These are phyloP conservation scores for Ganoderma boninense DNA, from an alignment of 1,284 basidiomycete species.

Conservation along the genomic window DNA sequence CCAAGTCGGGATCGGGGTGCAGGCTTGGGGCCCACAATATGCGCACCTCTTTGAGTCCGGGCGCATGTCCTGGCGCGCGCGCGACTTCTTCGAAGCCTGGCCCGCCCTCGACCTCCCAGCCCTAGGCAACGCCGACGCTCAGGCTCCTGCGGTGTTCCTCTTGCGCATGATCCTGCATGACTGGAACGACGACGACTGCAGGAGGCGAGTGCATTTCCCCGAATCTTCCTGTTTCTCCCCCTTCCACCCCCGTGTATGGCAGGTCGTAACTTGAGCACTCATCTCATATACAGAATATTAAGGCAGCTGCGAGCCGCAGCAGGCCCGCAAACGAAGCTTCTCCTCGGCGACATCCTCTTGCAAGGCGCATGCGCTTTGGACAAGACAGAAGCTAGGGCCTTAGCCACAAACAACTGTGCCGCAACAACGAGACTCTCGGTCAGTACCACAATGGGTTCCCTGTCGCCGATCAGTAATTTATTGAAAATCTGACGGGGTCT, in stretches of 20 bases:
- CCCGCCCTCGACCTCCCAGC: conserved; percentile 15
- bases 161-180: conserved; percentile 75
- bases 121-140: not conserved
- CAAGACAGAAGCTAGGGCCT: not conserved
- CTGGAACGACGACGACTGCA: conserved; percentile 62
- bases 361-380: conserved; percentile 59
- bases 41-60: conserved; percentile 33
- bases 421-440: conserved; percentile 32
- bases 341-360: conserved; percentile 71
- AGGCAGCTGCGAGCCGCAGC: conserved; percentile 38
- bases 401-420: conserved; percentile 6
- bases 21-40: conserved; percentile 37
- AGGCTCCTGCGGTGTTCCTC: conserved; percentile 58
- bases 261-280: too few species aligned
- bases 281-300: conserved; percentile 33
- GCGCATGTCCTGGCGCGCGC: conserved; percentile 47
- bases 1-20: conserved; percentile 34
- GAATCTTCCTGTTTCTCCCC: too few species aligned
- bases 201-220: conserved; percentile 12
- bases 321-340: conserved; percentile 54
- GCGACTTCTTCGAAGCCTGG: conserved; percentile 69
- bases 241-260: too few species aligned
- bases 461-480: too few species aligned
- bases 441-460: conserved; percentile 42
- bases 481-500: too few species aligned